These are phyloP conservation scores for Leccinum glutinopallens DNA, from an alignment of 1,284 basidiomycete species.

Conservation along the genomic window DNA sequence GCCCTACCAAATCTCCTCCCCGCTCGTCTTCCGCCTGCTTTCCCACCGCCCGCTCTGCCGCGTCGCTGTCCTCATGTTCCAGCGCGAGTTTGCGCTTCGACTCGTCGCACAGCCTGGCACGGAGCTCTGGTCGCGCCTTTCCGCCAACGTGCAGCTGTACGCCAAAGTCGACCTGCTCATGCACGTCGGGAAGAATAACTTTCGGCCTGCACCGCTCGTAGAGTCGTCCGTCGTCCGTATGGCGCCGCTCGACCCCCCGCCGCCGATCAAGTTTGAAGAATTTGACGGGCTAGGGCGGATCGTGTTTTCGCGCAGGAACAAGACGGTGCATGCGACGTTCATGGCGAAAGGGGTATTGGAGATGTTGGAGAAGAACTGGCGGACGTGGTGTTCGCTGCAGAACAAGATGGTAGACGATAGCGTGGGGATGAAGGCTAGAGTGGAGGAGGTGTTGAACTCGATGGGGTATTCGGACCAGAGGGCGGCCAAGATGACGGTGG, in stretches of 20 bases:
- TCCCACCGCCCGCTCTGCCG: slow-evolving; percentile 95
- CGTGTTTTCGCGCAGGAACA: slow-evolving; percentile 89
- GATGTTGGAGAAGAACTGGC: slow-evolving; percentile 93
- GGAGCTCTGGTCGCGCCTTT: slow-evolving; percentile 91
- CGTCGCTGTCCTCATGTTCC: slow-evolving; percentile 98
- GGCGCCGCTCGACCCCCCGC: slow-evolving; percentile 92
- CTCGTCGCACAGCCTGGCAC: slow-evolving; percentile 88
- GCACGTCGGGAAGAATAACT: slow-evolving; percentile 96
- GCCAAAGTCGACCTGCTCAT: slow-evolving; percentile 96
- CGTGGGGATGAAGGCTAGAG: slow-evolving; percentile 68
- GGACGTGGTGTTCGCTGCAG: slow-evolving; percentile 90
- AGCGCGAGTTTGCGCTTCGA: slow-evolving; percentile 95
- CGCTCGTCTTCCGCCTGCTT: slow-evolving; percentile 94
- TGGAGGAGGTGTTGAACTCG: slow-evolving; percentile 76
- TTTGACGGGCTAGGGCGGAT: slow-evolving; percentile 95
- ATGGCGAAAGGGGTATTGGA: slow-evolving; percentile 93
- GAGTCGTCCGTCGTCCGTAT: slow-evolving; percentile 93
- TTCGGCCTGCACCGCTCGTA: slow-evolving; percentile 94
- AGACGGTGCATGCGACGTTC: slow-evolving; percentile 87
- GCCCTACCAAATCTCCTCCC: slow-evolving; percentile 98
- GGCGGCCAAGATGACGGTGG: slow-evolving; percentile 81
- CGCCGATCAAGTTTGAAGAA: slow-evolving; percentile 94
- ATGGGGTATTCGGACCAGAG: slow-evolving; percentile 67
- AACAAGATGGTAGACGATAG: slow-evolving; percentile 79
- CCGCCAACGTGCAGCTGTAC: slow-evolving; percentile 96